Conservation (phyloP, 768 basidiomycete genomes). For the Hygrophorus pudorinus region DNA sequence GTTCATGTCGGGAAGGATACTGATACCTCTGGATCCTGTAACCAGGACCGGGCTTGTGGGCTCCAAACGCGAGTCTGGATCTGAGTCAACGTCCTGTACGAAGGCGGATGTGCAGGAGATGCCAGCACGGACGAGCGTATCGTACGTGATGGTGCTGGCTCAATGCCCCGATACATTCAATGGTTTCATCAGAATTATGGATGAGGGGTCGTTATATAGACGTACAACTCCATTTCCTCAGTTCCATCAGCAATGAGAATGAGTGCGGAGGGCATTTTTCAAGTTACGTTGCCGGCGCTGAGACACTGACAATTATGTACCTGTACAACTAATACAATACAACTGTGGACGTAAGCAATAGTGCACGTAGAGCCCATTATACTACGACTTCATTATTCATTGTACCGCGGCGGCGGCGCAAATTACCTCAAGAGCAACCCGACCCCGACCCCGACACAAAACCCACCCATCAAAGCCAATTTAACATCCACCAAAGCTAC, state of each 20-base stretch:
- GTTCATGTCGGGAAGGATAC: slow-evolving; percentile 56
- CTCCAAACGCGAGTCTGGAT: slow-evolving; percentile 32
- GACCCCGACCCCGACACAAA: slow-evolving; percentile 29
- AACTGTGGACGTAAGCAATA: no score
- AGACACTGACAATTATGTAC: no score
- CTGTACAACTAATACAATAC: no score
- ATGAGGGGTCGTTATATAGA: not conserved
- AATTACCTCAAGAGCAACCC: slow-evolving; percentile 15
- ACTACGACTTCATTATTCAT: no score
- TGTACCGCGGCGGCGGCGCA: not conserved
- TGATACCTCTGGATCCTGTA: slow-evolving; percentile 64
- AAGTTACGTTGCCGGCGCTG: not conserved
- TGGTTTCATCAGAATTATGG: not conserved
- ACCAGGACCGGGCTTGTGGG: slow-evolving; percentile 8
- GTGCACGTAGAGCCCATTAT: no score
- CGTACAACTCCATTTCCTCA: slow-evolving; percentile 86
- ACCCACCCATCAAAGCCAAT: slow-evolving; percentile 26
- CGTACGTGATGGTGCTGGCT: slow-evolving; percentile 67
- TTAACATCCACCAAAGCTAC: slow-evolving; percentile 16
- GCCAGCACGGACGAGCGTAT: slow-evolving; percentile 73
- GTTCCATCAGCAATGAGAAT: slow-evolving; percentile 75
- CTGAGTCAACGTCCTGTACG: slow-evolving; percentile 26
- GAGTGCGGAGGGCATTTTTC: slow-evolving; percentile 44
- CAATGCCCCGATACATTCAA: not conserved
- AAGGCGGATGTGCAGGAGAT: slow-evolving; percentile 58